Evolutionary conservation across 2,329 filamentous ascomycete genomes (phyloP), one percentile per base, ranked within the genome.

Genomic region (Penicillium sp.): DNA sequence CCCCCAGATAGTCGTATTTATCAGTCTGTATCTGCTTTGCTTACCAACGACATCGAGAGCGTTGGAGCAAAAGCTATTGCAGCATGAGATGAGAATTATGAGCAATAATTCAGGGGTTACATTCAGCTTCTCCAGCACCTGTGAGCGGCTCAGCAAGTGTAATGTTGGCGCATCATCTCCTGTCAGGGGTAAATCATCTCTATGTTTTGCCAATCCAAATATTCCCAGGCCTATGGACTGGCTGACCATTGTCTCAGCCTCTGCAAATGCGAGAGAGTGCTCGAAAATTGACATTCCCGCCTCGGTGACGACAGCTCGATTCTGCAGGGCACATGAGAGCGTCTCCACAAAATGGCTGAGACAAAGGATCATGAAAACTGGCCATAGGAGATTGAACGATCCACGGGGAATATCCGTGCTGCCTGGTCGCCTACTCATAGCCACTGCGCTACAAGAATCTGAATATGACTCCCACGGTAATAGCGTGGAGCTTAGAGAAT

Each of bases 271-370:
- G 8, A 99, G 79, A 0, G 92, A 97, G 68, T 97, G 92, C 70
- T 99, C 94, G 66, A 97, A 96, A 2, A 97, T 83, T 0, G 92
- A 96, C 90, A 97, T 96, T 18, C 91, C 92, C 1, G 91, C 95
- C 74, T 97, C 94, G 0, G 90, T 88, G 61, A 89, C 84, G 0
- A 90, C 83, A 2, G 85, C 83, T 2, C 89, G 85, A 30, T 93
- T 93, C 70, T 96, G 91, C 6, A 97, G 81, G 9, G 93, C 90
- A 70, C 91, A 96, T 3, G 88, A 88, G 9, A 97, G 76, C 0
- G 90, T 94, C 72, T 97, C 94, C 20, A 96, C 77, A 64, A 97
- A 93, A 68, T 96, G 90, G 63, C 91, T 92, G 1, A 87, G 73
- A 61, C 83, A 85, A 8, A 88, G 66, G 3, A 73, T 67, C 52